Conservation (phyloP, 1,284 basidiomycete species). For the Marasmius tenuissimus region DNA sequence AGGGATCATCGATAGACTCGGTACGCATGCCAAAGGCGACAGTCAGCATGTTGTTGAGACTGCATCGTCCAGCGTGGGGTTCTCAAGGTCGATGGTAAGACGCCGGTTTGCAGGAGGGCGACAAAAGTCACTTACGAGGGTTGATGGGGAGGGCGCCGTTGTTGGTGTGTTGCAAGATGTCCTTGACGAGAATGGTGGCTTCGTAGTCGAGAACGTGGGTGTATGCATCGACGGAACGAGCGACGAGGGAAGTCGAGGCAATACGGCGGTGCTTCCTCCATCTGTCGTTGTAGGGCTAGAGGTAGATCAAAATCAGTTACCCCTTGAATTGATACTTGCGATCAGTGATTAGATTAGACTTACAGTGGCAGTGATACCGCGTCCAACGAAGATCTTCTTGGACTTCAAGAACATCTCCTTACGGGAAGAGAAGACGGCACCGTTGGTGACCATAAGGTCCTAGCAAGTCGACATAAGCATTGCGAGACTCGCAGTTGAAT, state of each 20-base stretch:
- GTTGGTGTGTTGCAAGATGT: slow-evolving; percentile 30
- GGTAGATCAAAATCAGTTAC: background rate
- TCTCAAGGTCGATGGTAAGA: background rate
- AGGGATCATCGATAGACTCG: slow-evolving; percentile 26
- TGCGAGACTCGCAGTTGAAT: too few species aligned
- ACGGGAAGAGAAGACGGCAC: slow-evolving; percentile 41
- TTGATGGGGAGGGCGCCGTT: slow-evolving; percentile 34
- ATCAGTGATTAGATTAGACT: slow-evolving; percentile 17
- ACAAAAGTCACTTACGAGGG: slow-evolving; percentile 26
- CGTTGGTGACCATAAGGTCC: slow-evolving; percentile 41
- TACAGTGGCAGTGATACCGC: slow-evolving; percentile 35
- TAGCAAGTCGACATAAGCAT: too few species aligned
- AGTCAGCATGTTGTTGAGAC: slow-evolving; percentile 34
- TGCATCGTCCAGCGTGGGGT: background rate
- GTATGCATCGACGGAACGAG: slow-evolving; percentile 34
- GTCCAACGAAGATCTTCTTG: slow-evolving; percentile 37
- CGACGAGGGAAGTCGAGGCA: slow-evolving; percentile 29
- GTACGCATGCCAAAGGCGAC: slow-evolving; percentile 37
- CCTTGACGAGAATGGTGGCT: slow-evolving; percentile 32
- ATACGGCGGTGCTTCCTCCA: slow-evolving; percentile 40
- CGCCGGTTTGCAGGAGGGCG: background rate
- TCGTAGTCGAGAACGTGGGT: slow-evolving; percentile 34
- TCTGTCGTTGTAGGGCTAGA: slow-evolving; percentile 16
- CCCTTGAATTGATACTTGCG: slow-evolving; percentile 23
- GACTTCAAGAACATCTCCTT: slow-evolving; percentile 43